Base-by-base conservation (phyloP, 2,329 filamentous ascomycete genomes). In the Chaetomium olivaceum region DNA sequence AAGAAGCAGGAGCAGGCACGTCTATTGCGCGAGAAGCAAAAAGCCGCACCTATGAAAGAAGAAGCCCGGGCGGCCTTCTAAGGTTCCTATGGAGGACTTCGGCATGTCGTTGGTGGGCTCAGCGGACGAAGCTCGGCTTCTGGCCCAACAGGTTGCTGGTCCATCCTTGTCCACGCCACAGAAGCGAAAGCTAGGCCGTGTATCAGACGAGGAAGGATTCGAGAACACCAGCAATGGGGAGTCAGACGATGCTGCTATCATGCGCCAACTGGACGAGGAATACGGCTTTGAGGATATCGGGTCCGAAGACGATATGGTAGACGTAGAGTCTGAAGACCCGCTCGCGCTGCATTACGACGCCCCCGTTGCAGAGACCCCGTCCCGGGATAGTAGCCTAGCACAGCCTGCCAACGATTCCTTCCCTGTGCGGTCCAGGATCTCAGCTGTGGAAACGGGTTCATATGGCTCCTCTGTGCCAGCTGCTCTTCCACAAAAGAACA, bases 101-200 rank as follows among this genome's bases (percentile, higher is more conserved):
- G 63, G 58, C 14, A 54, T 56, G 7, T 52, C 70, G 8, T 52
- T 64, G 6, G 25, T 67, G 16, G 66, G 62, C 4, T 66, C 60
- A 4, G 66, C 71, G 12, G 73, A 75, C 7, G 74, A 77, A 48
- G 64, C 73, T 27, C 52, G 72, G 1, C 50, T 77, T 16, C 72
- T 76, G 1, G 70, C 71, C 50, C 65, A 75, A 27, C 71, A 69
- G 55, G 72, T 72, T 11, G 71, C 70, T 4, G 76, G 77, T 0
- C 78, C 78, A 0, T 80, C 79, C 0, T 67, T 80, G 8, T 79
- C 79, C 6, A 79, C 78, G 8, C 78, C 79, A 2, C 71, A 76
- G 62, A 81, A 80, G 61, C 68, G 61, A 51, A 76, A 69, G 36
- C 61, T 71, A 2, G 72, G 71, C 2, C 71, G 71, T n/a, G 7